Evolutionary conservation across 2,329 filamentous ascomycete species (phyloP), one percentile per base, ranked within the genome.

Genomic region (Diaporthe citri): DNA sequence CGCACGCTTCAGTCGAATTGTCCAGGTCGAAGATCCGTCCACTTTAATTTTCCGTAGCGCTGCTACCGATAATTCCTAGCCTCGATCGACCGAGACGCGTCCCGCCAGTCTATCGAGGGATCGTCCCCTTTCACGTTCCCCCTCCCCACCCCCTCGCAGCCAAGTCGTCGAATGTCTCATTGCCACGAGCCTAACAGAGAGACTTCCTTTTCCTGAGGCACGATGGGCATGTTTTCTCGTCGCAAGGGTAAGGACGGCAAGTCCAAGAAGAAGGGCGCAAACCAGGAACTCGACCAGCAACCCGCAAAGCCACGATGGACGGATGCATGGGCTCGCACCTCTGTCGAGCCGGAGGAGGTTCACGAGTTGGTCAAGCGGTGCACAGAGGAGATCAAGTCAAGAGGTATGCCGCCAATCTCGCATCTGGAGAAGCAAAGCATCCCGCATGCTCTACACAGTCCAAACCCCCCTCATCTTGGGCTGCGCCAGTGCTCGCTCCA

Each of bases 371-470:
- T 98, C 70, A 90, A 92, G 82, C 91, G 92, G 78, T 98, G 95
- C 86, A 97, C 96, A 15, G 89, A 92, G 73, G 97, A 99, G 86
- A 90, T 99, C 84, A 99, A 98, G 87, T 93, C 94, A 76, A 91
- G 96, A 94, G 96, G 96, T 98, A 91, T 80, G 91, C 85, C 76
- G 77, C 78, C 46, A 48, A 52, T 46, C 41, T 67, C 41, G 46
- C 39, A 36, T 36, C 51, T 13, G 56, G 22, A 55, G 52, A 52
- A 20, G n/a, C 57, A 55, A 34, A 31, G 41, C 55, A 34, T 46
- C 41, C 59, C 72, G 71, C 79, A 78, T 77, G 76, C 70, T 77
- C 59, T 74, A 76, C 59, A 48, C 36, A 56, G 28, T 39, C 39
- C 66, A 74, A 39, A 22, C 66, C 55, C 55, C 41, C 69, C 67